phyloP scores from a whole-genome alignment of 345 rosid species.

The Reutealis trisperma region DNA sequence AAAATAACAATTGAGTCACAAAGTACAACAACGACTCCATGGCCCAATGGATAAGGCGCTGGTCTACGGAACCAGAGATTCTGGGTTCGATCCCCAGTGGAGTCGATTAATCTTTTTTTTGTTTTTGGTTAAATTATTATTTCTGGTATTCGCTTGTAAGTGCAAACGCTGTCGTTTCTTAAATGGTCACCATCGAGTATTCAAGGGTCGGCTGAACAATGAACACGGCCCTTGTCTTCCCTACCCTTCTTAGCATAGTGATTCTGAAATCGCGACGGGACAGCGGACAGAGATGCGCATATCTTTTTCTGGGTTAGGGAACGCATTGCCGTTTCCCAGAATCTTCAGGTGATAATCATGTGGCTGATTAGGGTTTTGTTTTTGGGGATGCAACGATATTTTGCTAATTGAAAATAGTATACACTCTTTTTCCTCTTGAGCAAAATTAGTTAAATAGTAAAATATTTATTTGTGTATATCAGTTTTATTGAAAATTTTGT shows the following conservation, averaged over 20 bases:
- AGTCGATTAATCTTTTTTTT: slow-evolving; percentile 34
- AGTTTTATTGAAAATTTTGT: neutral
- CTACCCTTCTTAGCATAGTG: neutral
- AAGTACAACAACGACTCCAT: slow-evolving; percentile 38
- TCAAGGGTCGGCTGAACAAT: neutral
- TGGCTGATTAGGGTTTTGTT: neutral
- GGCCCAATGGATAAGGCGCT: slow-evolving; percentile 98
- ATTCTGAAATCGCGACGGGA: neutral
- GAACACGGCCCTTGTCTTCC: neutral
- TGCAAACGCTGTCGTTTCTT: neutral
- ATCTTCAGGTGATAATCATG: slow-evolving; percentile 48
- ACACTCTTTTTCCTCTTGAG: too few species aligned
- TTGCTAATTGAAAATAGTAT: neutral
- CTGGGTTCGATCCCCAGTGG: slow-evolving; percentile 85
- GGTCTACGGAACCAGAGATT: slow-evolving; percentile 90
- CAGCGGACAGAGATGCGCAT: slow-evolving; percentile 28
- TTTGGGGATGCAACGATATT: neutral
- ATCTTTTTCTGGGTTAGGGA: slow-evolving; percentile 47
- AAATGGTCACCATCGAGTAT: neutral
- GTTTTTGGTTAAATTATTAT: neutral
- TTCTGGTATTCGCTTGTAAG: too few species aligned
- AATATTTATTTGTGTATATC: neutral
- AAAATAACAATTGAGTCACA: too few species aligned
- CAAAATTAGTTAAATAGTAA: too few species aligned
- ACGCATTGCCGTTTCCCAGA: slow-evolving; percentile 57